Evolutionary conservation across 345 rosid species (phyloP).

Genomic region (Eucalyptus melliodora): DNA sequence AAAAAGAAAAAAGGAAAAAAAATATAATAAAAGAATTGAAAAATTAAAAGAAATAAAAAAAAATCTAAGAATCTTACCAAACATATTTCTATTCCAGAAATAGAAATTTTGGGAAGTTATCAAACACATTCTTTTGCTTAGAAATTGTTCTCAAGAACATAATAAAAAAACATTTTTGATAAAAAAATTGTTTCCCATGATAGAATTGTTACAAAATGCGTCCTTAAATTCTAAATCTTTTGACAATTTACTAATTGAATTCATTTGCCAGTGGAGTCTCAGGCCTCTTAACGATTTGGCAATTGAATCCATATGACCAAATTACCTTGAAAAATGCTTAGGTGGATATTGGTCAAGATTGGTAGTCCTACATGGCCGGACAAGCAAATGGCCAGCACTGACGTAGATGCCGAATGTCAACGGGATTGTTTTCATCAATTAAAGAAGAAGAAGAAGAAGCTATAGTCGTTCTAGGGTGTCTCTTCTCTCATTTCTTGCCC

Average conservation of each 20-base stretch:
- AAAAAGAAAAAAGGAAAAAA: no score
- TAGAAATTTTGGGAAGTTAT: no score
- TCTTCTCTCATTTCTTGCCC: neutral
- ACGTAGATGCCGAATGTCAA: neutral
- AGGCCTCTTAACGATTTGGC: neutral
- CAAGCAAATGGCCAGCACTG: fast-evolving
- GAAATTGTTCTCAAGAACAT: fast-evolving
- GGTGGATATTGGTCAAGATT: fast-evolving
- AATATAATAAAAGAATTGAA: no score
- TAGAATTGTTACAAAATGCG: fast-evolving
- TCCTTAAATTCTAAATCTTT: fast-evolving
- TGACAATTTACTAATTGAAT: no score
- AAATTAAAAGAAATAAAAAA: no score
- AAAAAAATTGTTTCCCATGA: fast-evolving
- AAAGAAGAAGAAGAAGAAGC: no score
- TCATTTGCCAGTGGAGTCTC: no score
- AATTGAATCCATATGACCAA: neutral
- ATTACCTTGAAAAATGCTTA: no score
- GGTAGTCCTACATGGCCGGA: neutral
- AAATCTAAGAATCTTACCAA: no score
- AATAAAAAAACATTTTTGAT: no score
- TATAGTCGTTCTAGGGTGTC: fast-evolving
- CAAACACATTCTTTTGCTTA: fast-evolving
- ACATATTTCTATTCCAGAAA: no score
- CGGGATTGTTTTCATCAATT: neutral